These are phyloP conservation scores for Withania somnifera DNA, from an alignment of 305 asterid genomes.

Conservation along the genomic window DNA sequence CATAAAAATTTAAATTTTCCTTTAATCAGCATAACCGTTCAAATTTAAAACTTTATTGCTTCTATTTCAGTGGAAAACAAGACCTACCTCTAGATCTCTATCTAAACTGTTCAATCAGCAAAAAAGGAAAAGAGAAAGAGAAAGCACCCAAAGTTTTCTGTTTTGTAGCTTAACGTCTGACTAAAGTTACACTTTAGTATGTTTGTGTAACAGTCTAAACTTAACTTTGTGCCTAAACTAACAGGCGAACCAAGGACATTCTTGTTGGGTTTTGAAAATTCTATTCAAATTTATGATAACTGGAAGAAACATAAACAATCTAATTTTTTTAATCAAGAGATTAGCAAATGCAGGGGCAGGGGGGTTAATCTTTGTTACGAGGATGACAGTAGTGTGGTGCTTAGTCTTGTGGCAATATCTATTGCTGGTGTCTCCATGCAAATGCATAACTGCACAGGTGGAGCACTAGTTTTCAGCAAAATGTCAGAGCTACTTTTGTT, in stretches of 20 bases:
- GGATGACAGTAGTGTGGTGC: not conserved
- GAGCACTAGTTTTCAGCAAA: not conserved
- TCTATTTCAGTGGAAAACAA: not conserved
- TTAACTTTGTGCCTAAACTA: not conserved
- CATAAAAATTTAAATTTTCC: not conserved
- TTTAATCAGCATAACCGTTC: not conserved
- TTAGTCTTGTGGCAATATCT: not conserved
- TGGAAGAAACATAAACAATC: not conserved
- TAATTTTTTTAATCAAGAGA: not conserved
- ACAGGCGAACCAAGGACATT: not conserved
- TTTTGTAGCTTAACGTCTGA: not conserved
- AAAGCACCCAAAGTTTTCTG: not conserved
- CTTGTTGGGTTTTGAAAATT: not conserved
- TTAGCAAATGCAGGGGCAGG: not conserved
- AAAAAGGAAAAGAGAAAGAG: not conserved
- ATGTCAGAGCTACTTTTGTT: not conserved
- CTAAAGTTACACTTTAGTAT: not conserved
- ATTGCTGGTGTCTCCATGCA: not conserved
- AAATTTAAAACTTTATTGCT: not conserved
- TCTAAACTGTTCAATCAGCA: not conserved
- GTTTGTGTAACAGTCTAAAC: not conserved
- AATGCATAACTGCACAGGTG: not conserved
- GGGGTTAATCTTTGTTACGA: not conserved
- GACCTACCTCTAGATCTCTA: not conserved
- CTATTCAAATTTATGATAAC: not conserved